Evolutionary conservation across 148 eudicot species (phyloP).

Genomic region (Chenopodium album): DNA sequence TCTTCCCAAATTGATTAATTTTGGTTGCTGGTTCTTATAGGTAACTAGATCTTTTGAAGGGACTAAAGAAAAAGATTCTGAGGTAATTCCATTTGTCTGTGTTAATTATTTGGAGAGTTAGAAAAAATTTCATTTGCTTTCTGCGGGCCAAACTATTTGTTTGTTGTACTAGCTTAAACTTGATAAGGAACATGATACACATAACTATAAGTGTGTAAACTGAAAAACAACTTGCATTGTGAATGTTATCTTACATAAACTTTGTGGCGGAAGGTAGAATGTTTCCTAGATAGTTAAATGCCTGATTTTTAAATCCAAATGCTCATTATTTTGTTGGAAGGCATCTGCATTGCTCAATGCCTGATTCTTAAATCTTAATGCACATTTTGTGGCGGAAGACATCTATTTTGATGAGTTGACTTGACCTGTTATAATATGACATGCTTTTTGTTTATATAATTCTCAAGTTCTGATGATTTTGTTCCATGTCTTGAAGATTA

Average conservation of each 20-base stretch:
- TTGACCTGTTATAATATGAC: not conserved
- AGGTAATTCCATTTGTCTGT: constrained; percentile 38
- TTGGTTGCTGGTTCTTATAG: constrained; percentile 31
- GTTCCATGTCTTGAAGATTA: not conserved
- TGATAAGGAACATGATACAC: not conserved
- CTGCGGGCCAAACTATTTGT: not conserved
- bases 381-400: not conserved
- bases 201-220: not conserved
- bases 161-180: not conserved
- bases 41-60: constrained; percentile 47
- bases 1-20: not conserved
- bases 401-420: not conserved
- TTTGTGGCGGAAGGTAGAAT: too few relatives aligned
- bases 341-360: not conserved
- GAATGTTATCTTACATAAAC: not conserved
- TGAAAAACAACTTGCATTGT: not conserved
- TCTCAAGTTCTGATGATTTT: not conserved
- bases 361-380: not conserved
- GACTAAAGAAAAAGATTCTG: constrained; percentile 51
- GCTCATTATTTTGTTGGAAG: not conserved
- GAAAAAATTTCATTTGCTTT: not conserved
- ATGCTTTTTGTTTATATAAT: not conserved
- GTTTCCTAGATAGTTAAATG: too few relatives aligned
- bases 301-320: not conserved
- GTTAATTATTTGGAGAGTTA: not conserved